These are phyloP conservation scores for Phycomyces blakesleeanus DNA, from an alignment of 192 early-diverging fungal species.

Conservation along the genomic window DNA sequence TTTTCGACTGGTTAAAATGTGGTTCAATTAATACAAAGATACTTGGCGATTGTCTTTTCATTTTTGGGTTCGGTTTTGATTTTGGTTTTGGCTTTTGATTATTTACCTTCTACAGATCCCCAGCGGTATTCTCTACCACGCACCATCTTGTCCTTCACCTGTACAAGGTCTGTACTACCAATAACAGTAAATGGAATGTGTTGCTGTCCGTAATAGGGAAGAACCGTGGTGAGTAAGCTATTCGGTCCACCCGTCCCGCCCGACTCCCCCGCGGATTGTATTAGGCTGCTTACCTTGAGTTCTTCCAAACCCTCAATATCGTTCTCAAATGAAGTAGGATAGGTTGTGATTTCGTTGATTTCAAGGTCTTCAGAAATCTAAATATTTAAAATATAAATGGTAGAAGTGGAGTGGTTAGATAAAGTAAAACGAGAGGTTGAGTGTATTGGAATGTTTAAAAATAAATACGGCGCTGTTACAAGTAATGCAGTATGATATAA, in stretches of 20 bases:
- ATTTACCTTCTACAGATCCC: conserved; percentile 72
- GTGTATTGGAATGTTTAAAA: too few relatives aligned
- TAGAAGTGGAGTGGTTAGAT: too few relatives aligned
- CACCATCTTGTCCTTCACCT: conserved; percentile 55
- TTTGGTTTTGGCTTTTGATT: too few relatives aligned
- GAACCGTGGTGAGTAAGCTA: conserved; percentile 4
- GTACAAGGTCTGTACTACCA: conserved; percentile 67
- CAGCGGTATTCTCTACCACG: conserved; percentile 75
- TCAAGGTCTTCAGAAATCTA: conserved; percentile 66
- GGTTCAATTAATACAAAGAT: conserved; percentile 1
- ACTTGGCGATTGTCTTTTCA: background rate
- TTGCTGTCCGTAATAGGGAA: conserved; percentile 36
- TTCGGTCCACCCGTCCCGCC: background rate
- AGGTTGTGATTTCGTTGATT: conserved; percentile 58
- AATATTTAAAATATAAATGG: background rate
- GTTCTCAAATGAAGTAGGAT: conserved; percentile 63
- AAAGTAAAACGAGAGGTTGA: too few relatives aligned
- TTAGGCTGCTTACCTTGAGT: conserved; percentile 45
- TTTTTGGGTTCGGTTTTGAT: too few relatives aligned
- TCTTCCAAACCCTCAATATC: conserved; percentile 49
- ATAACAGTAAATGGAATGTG: conserved; percentile 81
- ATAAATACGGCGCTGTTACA: too few relatives aligned
- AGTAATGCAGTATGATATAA: background rate
- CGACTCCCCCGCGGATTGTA: background rate
- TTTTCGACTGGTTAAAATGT: conserved; percentile 67